Evolutionary conservation across 176 grass and related monocot species (phyloP), one percentile per base, ranked within the genome.

Genomic region (Carex kokanica): DNA sequence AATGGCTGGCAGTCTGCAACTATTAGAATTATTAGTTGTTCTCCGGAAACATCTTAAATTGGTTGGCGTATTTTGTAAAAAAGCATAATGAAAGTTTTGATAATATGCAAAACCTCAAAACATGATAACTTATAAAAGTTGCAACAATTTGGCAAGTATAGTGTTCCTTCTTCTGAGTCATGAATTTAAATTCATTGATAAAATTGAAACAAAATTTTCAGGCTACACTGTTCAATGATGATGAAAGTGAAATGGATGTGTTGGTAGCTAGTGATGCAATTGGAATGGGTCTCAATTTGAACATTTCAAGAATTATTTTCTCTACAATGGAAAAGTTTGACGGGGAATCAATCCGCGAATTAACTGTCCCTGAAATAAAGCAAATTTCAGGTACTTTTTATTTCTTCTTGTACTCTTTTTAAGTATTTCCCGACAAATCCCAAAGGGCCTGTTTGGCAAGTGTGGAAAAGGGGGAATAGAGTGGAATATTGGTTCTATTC

Each of bases 241-340:
- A 98, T 38, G 87, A 52, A 65, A 98, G 88, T 74, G 86, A 95
- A 74, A 88, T 98, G 88, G 92, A 93, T 84, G 89, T 98, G 71
- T 90, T 98, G 83, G 95, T 98, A 80, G 95, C 95, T 79, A 98
- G 88, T 74, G 95, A 98, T 87, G 92, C 95, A 59, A 95, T 98
- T 80, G 95, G 95, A 73, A 98, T 98, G 95, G 95, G 95, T 87
- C 95, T 98, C 74, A 98, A 98, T 91, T 88, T 98, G 84, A 95
- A 95, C 82, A 98, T 98, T 86, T 98, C 92, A 25, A 95, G 95
- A 85, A 95, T 98, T 84, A 93, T 98, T 83, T 95, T 98, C 81
- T 93, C 95, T 81, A 95, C 92, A 62, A n/a, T 98, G 83, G 72
- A 81, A 83, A 98, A 98, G 87, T 98, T 89, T 86, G 95, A 98